Percentiles rank a stretch among this genome's conserved stretches.
Evolutionary conservation across 352 stramenopile species (phyloP).

Genomic region (Bremia lactucae): DNA sequence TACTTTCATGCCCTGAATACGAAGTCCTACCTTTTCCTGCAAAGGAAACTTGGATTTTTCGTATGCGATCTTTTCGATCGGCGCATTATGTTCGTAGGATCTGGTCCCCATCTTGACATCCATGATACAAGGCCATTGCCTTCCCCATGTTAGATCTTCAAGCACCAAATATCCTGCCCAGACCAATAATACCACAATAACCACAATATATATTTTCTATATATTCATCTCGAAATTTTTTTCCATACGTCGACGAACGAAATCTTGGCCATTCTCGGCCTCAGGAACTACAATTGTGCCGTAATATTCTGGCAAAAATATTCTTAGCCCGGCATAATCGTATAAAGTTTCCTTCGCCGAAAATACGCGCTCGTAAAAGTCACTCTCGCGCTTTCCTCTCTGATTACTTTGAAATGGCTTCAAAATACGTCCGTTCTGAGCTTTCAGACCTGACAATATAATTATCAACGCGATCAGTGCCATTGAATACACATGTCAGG

Average conservation of each 20-base stretch:
- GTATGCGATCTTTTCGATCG: slow-evolving; percentile 81
- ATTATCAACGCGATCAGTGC: background rate
- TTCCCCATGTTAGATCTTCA: slow-evolving; percentile 81
- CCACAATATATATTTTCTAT: background rate
- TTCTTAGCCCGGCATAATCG: slow-evolving; percentile 20
- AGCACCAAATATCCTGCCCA: slow-evolving; percentile 78
- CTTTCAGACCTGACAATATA: slow-evolving; percentile 38
- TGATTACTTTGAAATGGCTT: slow-evolving; percentile 83
- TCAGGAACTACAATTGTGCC: slow-evolving; percentile 34
- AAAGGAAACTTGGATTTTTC: slow-evolving; percentile 90
- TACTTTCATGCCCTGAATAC: slow-evolving; percentile 90
- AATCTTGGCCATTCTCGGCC: slow-evolving; percentile 5
- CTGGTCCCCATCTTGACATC: slow-evolving; percentile 94
- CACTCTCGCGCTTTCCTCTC: slow-evolving; percentile 57
- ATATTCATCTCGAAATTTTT: background rate
- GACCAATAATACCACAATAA: background rate
- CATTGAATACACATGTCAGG: background rate
- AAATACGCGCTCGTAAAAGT: slow-evolving; percentile 73
- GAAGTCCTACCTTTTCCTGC: slow-evolving; percentile 87
- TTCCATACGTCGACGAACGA: slow-evolving; percentile 25
- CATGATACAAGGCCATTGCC: slow-evolving; percentile 87
- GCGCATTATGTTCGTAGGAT: slow-evolving; percentile 88
- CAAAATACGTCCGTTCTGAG: slow-evolving; percentile 53
- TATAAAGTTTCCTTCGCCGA: slow-evolving; percentile 6
- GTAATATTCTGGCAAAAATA: slow-evolving; percentile 55